Conservation (phyloP, 768 basidiomycete species). For the Rhodotorula sphaerocarpa region DNA sequence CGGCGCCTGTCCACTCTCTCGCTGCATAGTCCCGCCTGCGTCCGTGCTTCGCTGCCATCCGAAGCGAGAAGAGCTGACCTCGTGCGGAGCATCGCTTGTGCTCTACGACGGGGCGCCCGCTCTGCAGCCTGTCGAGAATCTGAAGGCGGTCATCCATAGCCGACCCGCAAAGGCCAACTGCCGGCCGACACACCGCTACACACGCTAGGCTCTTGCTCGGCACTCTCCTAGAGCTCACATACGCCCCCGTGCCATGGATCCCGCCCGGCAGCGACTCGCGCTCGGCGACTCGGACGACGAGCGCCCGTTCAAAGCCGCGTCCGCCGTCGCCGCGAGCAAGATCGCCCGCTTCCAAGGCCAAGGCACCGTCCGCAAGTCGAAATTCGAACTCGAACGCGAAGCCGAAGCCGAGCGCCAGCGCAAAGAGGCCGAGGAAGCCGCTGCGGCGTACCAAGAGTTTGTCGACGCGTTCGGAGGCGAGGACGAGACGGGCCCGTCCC, state of each 20-base stretch:
- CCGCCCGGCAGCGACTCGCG: conserved; percentile 6
- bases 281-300: conserved; percentile 9
- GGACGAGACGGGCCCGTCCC: conserved; percentile 50
- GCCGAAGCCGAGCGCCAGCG: conserved; percentile 55
- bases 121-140: too few species aligned
- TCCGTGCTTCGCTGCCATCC: too few species aligned
- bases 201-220: background rate
- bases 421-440: conserved; percentile 27
- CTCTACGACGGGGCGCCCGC: too few species aligned
- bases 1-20: too few species aligned
- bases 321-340: conserved; percentile 19
- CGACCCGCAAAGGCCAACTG: too few species aligned
- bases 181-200: background rate
- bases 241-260: conserved; percentile 1
- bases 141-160: too few species aligned
- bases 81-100: too few species aligned
- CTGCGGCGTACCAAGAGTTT: conserved; percentile 54
- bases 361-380: conserved; percentile 54
- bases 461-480: conserved; percentile 74
- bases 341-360: conserved; percentile 16
- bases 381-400: conserved; percentile 84
- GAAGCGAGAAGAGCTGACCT: too few species aligned
- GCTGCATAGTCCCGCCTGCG: too few species aligned
- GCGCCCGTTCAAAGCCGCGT: conserved; percentile 4
- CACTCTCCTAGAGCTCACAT: background rate